These are phyloP conservation scores for Melaleuca alternifolia DNA, from an alignment of 345 rosid genomes.

Conservation along the genomic window DNA sequence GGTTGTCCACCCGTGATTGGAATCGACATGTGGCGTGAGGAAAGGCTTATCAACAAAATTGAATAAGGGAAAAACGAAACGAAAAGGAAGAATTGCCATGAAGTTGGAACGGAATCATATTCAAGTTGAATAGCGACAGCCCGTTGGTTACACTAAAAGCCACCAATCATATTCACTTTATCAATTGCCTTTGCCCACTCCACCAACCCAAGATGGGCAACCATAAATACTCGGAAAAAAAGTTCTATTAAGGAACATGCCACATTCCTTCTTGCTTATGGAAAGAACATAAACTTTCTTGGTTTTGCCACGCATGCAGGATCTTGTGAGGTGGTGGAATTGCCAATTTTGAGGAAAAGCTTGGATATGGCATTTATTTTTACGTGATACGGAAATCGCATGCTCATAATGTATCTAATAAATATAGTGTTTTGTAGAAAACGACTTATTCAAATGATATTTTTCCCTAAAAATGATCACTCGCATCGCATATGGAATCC, in stretches of 20 bases:
- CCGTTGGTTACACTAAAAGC: not conserved
- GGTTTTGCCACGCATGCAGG: not conserved
- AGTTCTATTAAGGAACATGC: not conserved
- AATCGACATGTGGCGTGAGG: not conserved
- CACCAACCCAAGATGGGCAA: not conserved
- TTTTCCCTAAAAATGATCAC: too few species aligned
- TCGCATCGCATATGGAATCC: too few species aligned
- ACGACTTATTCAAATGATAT: too few species aligned
- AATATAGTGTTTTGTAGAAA: not conserved
- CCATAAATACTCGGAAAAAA: not conserved
- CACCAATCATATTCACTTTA: not conserved
- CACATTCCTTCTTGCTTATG: not conserved
- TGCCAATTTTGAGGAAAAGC: not conserved
- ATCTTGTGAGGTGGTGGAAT: not conserved
- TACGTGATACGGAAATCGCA: not conserved
- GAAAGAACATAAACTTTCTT: not conserved
- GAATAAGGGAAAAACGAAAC: not conserved
- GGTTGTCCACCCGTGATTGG: not conserved
- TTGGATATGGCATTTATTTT: not conserved
- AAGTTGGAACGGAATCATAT: not conserved
- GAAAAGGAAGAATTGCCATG: not conserved
- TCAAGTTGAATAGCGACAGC: not conserved
- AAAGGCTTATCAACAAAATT: not conserved
- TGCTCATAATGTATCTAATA: not conserved
- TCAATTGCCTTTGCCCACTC: not conserved